phyloP scores from a whole-genome alignment of 2,329 filamentous ascomycete species.

The Parascedosporium putredinis region DNA sequence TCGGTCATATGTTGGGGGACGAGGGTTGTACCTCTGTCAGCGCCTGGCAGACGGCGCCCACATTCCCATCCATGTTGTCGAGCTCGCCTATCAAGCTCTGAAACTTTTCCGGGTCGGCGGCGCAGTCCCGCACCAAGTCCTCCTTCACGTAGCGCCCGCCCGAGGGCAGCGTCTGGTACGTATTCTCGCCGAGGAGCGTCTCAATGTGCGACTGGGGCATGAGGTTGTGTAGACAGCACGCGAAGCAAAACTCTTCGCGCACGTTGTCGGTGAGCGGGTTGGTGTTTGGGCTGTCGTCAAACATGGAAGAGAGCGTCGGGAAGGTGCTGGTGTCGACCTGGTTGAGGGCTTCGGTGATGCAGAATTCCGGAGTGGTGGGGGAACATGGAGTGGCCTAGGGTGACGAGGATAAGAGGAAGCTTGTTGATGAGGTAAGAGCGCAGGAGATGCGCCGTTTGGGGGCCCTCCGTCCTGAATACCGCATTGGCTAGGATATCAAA shows the following conservation, averaged over 20 bases:
- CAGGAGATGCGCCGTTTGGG: slow-evolving; percentile 57
- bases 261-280: slow-evolving; percentile 49
- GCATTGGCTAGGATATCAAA: slow-evolving; percentile 87
- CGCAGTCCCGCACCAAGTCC: slow-evolving; percentile 66
- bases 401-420: slow-evolving; percentile 42
- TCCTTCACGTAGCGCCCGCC: slow-evolving; percentile 70
- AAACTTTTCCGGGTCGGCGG: slow-evolving; percentile 62
- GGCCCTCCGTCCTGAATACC: slow-evolving; percentile 55
- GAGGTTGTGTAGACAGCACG: slow-evolving; percentile 81
- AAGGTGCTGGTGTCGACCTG: slow-evolving; percentile 76
- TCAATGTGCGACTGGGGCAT: slow-evolving; percentile 70
- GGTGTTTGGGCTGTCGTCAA: slow-evolving; percentile 46
- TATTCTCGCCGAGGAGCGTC: slow-evolving; percentile 71
- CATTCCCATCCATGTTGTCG: slow-evolving; percentile 85
- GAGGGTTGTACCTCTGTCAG: slow-evolving; percentile 52
- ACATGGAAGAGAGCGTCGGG: slow-evolving; percentile 48
- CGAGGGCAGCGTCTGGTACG: slow-evolving; percentile 66
- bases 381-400: slow-evolving; percentile 52
- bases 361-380: slow-evolving; percentile 62
- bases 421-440: slow-evolving; percentile 77
- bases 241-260: slow-evolving; percentile 70
- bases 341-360: slow-evolving; percentile 61
- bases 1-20: too few relatives aligned
- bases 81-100: slow-evolving; percentile 71
- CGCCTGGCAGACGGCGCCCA: slow-evolving; percentile 72